Conservation (phyloP, 345 rosid species). For the Acer yangbiense region DNA sequence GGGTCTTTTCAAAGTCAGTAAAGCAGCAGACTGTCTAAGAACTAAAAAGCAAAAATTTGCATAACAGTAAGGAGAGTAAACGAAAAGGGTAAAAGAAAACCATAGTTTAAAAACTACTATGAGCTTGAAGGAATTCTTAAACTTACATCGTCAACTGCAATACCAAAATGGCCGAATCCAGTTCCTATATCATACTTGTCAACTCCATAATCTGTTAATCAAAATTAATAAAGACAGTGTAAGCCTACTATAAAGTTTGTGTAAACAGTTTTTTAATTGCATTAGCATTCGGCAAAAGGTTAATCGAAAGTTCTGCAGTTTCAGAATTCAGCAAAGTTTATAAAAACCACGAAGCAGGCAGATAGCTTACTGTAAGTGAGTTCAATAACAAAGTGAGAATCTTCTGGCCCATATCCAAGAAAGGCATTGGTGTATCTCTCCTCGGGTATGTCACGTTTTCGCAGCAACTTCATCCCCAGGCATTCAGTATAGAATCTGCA, state of each 20-base stretch:
- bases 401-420: slow-evolving; percentile 99
- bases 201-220: slow-evolving; percentile 83
- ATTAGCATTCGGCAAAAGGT: neutral
- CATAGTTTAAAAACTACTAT: neutral
- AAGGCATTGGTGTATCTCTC: slow-evolving; percentile 96
- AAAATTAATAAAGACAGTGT: neutral
- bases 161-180: slow-evolving; percentile 97
- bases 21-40: neutral
- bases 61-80: neutral
- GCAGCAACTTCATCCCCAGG: slow-evolving; percentile 93
- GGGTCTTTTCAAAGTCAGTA: neutral
- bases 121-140: neutral
- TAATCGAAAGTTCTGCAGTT: neutral
- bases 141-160: slow-evolving; percentile 95
- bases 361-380: slow-evolving; percentile 80
- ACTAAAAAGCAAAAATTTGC: slow-evolving; percentile 15
- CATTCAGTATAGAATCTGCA: slow-evolving; percentile 94
- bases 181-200: slow-evolving; percentile 85
- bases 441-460: slow-evolving; percentile 98
- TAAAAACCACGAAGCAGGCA: neutral
- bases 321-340: slow-evolving; percentile 3
- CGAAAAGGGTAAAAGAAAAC: neutral
- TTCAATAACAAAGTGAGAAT: slow-evolving; percentile 90
- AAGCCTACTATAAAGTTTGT: neutral
- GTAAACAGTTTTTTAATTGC: neutral